Percentiles rank a stretch among this genome's conserved stretches.
These are phyloP conservation scores for Hanseniaspora vineae DNA, from an alignment of 805 yeast species.

Conservation along the genomic window DNA sequence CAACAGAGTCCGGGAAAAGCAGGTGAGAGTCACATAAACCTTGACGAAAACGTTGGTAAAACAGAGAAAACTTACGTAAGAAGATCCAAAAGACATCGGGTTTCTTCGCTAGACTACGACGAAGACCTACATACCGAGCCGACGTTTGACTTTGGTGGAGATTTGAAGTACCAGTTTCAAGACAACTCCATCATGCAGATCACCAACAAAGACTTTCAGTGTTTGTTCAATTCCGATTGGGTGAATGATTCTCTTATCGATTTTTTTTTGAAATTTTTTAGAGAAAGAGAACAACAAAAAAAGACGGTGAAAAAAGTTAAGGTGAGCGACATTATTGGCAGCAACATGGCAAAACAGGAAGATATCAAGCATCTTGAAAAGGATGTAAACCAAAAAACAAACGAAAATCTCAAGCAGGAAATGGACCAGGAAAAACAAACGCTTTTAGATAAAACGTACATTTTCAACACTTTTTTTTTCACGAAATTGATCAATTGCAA, in stretches of 20 bases:
- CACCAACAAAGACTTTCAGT: slow-evolving; percentile 58
- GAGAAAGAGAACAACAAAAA: slow-evolving; percentile 14
- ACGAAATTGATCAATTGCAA: slow-evolving; percentile 39
- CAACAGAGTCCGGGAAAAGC: too few species aligned
- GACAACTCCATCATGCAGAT: slow-evolving; percentile 46
- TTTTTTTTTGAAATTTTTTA: slow-evolving; percentile 57
- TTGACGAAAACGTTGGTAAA: too few species aligned
- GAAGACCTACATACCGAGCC: background rate
- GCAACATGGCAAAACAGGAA: too few species aligned
- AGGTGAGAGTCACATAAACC: too few species aligned
- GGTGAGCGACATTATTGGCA: too few species aligned
- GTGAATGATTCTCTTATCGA: slow-evolving; percentile 82
- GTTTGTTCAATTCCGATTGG: slow-evolving; percentile 74
- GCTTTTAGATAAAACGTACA: slow-evolving; percentile 6
- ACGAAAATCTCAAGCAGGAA: too few species aligned
- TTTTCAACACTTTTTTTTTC: slow-evolving; percentile 78
- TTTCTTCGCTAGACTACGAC: background rate
- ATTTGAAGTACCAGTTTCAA: slow-evolving; percentile 29
- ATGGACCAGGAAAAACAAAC: too few species aligned
- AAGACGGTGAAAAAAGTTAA: too few species aligned
- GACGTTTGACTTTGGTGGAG: background rate
- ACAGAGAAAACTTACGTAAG: too few species aligned
- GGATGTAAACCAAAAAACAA: too few species aligned
- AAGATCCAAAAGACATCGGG: too few species aligned
- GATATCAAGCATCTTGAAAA: too few species aligned